Percentiles rank a stretch among this genome's conserved stretches.
phyloP scores from a whole-genome alignment of 129 eudicot species.

The Solidago caesia region DNA sequence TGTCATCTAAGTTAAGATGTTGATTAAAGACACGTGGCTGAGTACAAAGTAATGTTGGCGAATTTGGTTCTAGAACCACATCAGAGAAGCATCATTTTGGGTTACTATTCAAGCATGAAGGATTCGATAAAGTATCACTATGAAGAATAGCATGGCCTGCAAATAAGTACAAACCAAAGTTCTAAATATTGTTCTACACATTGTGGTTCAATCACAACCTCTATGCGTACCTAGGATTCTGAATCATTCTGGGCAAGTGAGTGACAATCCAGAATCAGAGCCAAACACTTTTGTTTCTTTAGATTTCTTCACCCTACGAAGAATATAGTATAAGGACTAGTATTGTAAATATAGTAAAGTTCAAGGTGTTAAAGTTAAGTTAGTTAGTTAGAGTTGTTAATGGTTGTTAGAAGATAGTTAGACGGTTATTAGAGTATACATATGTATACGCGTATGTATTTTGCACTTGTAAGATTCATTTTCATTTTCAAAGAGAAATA shows the following conservation, averaged over 20 bases:
- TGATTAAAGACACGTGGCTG: no score
- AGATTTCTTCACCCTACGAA: background rate
- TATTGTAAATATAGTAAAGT: no score
- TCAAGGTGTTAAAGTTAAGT: no score
- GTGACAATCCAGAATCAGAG: conserved; percentile 22
- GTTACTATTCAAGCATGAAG: conserved; percentile 8
- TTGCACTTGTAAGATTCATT: no score
- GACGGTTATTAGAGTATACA: no score
- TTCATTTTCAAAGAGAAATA: no score
- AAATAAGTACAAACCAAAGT: background rate
- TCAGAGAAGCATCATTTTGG: conserved; percentile 8
- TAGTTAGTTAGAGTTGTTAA: no score
- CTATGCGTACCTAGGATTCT: conserved; percentile 19
- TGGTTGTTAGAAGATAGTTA: no score
- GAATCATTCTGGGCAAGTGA: conserved; percentile 39
- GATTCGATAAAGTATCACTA: background rate
- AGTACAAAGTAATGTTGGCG: conserved; percentile 17
- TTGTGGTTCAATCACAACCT: conserved; percentile 26
- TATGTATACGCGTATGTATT: no score
- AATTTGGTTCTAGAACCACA: conserved; percentile 20
- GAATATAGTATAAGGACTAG: no score
- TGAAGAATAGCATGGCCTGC: conserved; percentile 17
- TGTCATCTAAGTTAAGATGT: no score
- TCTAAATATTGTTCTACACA: conserved; percentile 19
- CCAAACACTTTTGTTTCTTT: background rate